phyloP scores from a whole-genome alignment of 176 grass and related monocot species.

The Panicum miliaceum region DNA sequence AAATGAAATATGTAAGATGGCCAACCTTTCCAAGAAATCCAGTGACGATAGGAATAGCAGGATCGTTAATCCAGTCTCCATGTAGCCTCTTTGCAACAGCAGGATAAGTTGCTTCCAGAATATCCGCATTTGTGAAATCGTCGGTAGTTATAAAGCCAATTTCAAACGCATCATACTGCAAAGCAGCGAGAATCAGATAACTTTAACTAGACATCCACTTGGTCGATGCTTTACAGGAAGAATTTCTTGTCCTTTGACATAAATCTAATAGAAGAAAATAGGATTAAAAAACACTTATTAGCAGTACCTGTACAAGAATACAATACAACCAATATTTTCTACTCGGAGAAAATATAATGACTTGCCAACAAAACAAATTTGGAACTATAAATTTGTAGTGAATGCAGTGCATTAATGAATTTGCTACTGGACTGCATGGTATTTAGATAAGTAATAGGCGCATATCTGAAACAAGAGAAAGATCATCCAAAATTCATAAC shows the following conservation, averaged over 20 bases:
- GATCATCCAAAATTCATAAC: background rate
- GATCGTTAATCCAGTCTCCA: conserved; percentile 56
- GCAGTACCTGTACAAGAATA: background rate
- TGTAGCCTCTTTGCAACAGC: conserved; percentile 75
- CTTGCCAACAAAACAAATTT: conserved; percentile 9
- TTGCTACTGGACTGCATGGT: conserved; percentile 2
- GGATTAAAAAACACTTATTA: background rate
- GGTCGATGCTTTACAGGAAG: background rate
- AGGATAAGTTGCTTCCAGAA: conserved; percentile 86
- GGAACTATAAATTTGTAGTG: background rate
- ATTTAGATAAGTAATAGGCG: background rate
- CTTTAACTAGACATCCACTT: background rate
- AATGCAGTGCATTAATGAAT: background rate
- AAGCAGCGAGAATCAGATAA: conserved; percentile 21
- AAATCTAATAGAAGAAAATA: conserved; percentile 13
- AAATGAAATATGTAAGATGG: conserved; percentile 22
- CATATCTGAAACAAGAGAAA: background rate
- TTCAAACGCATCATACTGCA: conserved; percentile 85
- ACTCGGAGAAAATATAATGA: background rate
- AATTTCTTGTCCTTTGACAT: background rate
- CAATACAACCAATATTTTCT: background rate
- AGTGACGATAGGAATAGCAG: conserved; percentile 73
- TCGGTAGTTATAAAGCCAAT: conserved; percentile 83
- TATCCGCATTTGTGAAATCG: conserved; percentile 82
- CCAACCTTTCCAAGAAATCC: conserved; percentile 82